Evolutionary conservation across 192 early-diverging fungal species (phyloP), one percentile per base, ranked within the genome.

Genomic region (Coemansia sp.): DNA sequence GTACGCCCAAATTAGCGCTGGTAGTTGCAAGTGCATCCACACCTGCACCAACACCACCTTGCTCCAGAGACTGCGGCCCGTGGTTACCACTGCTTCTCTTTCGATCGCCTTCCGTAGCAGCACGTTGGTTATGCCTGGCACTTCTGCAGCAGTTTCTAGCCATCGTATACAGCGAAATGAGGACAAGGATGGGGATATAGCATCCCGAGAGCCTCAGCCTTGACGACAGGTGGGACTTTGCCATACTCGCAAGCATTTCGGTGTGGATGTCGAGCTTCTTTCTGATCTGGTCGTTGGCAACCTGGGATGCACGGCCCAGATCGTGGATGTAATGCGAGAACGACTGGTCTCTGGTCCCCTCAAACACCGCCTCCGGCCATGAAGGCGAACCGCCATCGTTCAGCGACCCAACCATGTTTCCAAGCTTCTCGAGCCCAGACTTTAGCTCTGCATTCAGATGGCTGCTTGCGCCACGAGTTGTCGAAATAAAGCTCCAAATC

Each of bases 291-390:
- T 68, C 68, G 54, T 82, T 60, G 51, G 68, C 68, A 38, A 68
- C 62, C 65, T 76, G 67, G 5, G 74, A 70, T 14, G 62, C 71
- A 3, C 70, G 64, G 64, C 63, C 48, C 49, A 82, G 79, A 16
- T 70, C 61, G 12, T 71, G 64, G 42, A 76, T 58, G 22, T 76
- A 76, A 54, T 67, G 57, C 19, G 65, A 43, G 45, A 76, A 66
- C 19, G 51, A 42, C 6, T 71, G 68, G 32, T 76, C 71, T 40
- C 63, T 70, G 48, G 62, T 68, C n/a, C 55, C 65, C 13, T 70
- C 68, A 60, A 82, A 64, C 46, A 71, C 63, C 13, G 68, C 69
- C 37, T 82, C 74, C 40, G 74, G 74, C 79, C 79, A 82, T n/a
- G 66, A 55, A 2, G 79, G 64, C 62, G 70, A 63, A 9, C 54